Base-by-base conservation (phyloP, 805 yeast species). In the Lipomyces spencermartinsiae region DNA sequence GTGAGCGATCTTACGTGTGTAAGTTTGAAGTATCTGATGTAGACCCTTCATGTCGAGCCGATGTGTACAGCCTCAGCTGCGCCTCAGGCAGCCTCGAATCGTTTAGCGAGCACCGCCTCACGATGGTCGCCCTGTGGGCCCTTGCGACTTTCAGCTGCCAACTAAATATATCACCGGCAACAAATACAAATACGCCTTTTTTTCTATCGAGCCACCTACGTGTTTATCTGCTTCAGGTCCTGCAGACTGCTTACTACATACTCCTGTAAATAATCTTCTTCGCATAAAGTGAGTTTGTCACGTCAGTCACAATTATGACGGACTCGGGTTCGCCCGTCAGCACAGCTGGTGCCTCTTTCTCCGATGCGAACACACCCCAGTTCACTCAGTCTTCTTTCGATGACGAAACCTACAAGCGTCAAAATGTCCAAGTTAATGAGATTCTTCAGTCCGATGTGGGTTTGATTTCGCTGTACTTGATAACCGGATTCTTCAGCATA, bases 381-480 rank as follows among this genome's bases (percentile, higher is more conserved):
- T 19, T 43, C 49, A n/a, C 49, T 9, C 49, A 43, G 39, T 10
- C 60, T 33, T 22, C 62, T 14, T 56, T 54, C 58, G 71, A 68
- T 31, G 57, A 65, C 9, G 68, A 62, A 35, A 61, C 54, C 19
- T 37, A 10, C 16, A 37, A 43, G 49, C 49, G 49, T 43, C 49
- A 19, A 16, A n/a, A 43, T 43, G 16, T 22, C n/a, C 22, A n/a
- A 19, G 60, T 65, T 49, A 35, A 59, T 31, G 25, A 31, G 19
- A 59, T 68, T 25, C 49, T 68, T 16, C 60, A 62, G 19, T 68
- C 71, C 5, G 71, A 68, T 34, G 71, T 68, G 46, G 71, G 43
- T 5, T n/a, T 19, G 22, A 5, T 31, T 53, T 43, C 55, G 29
- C 39, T 16, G 4, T 31, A n/a, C 25, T 29, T 33, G 56, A 12